A percentile compares a stretch with the other conserved stretches of the same genome.
phyloP scores from a whole-genome alignment of 2,329 filamentous ascomycete species.

The Xylaria sp. region DNA sequence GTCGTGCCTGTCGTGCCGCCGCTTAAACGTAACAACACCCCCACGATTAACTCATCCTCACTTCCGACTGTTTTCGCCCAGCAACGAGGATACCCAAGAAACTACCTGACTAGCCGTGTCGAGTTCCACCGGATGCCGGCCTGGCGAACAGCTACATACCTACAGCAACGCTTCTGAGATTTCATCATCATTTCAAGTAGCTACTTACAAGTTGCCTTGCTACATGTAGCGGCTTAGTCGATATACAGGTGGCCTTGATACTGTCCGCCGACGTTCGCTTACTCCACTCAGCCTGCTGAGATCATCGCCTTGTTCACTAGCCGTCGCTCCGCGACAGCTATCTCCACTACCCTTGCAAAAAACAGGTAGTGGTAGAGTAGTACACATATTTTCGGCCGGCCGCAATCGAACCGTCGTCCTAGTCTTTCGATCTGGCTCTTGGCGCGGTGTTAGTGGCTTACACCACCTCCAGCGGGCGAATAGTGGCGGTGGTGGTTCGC shows the following conservation, averaged over 20 bases:
- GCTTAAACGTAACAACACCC: background rate
- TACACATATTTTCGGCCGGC: constrained; percentile 14
- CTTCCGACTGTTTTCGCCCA: background rate
- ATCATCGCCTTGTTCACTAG: constrained; percentile 11
- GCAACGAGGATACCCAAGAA: background rate
- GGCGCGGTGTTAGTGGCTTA: constrained; percentile 17
- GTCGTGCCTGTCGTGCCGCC: background rate
- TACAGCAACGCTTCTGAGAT: background rate
- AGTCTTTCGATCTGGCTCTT: constrained; percentile 17
- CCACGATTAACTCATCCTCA: background rate
- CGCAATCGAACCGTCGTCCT: constrained; percentile 22
- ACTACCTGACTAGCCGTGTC: background rate
- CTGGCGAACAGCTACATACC: background rate
- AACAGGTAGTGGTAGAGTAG: too few relatives aligned
- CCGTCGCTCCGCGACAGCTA: constrained; percentile 9
- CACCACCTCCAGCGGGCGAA: constrained; percentile 6
- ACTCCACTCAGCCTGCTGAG: constrained; percentile 16
- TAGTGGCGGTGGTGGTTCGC: constrained; percentile 10
- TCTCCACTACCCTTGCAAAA: constrained; percentile 12
- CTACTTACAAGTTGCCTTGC: background rate
- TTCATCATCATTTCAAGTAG: background rate
- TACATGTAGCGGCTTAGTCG: constrained; percentile 19
- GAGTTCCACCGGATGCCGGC: background rate
- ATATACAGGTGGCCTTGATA: constrained; percentile 1
- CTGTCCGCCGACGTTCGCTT: constrained; percentile 12